phyloP scores from a whole-genome alignment of 169 alveolate species.

The Plasmodium ovale region DNA sequence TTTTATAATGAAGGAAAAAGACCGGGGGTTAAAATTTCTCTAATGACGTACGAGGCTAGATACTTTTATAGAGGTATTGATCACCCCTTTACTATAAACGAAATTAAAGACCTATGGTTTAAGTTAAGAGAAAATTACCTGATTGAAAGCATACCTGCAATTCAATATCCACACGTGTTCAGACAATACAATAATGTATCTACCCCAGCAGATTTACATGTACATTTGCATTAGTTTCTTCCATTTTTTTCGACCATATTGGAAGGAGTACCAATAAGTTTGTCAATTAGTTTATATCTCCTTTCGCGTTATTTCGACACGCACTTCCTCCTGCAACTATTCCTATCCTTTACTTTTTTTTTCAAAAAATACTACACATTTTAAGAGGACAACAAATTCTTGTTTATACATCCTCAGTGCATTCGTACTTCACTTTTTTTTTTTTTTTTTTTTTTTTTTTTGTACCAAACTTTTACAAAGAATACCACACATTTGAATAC shows the following conservation, averaged over 20 bases:
- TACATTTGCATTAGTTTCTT: slow-evolving; percentile 79
- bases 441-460: background rate
- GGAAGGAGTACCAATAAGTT: background rate
- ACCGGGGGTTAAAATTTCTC: slow-evolving; percentile 88
- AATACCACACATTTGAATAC: background rate
- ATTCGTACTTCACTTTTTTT: background rate
- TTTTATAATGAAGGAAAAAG: slow-evolving; percentile 90
- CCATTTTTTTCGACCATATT: background rate
- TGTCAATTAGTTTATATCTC: background rate
- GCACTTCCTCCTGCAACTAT: background rate
- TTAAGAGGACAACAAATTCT: too few species aligned
- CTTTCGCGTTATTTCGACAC: too few species aligned
- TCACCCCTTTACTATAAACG: slow-evolving; percentile 91
- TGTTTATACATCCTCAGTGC: too few species aligned
- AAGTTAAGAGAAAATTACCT: slow-evolving; percentile 88
- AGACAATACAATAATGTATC: slow-evolving; percentile 86
- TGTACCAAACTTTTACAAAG: background rate
- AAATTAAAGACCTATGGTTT: slow-evolving; percentile 88
- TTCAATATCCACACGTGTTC: slow-evolving; percentile 92
- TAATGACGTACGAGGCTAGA: slow-evolving; percentile 89
- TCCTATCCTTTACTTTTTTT: background rate
- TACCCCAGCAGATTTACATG: slow-evolving; percentile 85
- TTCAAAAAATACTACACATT: too few species aligned
- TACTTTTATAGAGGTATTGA: slow-evolving; percentile 90
- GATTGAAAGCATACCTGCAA: slow-evolving; percentile 88